These are phyloP conservation scores for Lepidium africanum DNA, from an alignment of 345 rosid species.

Conservation along the genomic window DNA sequence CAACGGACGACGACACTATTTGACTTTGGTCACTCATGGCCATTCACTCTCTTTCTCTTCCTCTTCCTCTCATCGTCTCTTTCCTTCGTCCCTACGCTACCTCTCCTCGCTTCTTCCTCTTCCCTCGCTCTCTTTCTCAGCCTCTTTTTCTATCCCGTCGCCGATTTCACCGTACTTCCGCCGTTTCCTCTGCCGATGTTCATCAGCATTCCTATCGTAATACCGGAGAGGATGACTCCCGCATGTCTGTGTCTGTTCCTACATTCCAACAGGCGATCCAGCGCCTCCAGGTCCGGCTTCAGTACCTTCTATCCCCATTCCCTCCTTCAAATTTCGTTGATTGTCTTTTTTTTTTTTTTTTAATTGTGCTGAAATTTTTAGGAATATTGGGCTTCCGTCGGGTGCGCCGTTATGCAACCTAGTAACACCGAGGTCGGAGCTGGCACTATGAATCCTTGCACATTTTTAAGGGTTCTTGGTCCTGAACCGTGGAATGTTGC, in stretches of 20 bases:
- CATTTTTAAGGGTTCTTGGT: conserved; percentile 90
- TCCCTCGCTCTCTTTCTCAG: conserved; percentile 15
- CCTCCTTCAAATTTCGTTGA: not conserved
- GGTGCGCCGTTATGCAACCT: conserved; percentile 96
- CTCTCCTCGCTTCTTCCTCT: conserved; percentile 28
- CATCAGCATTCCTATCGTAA: conserved; percentile 37
- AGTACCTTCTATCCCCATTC: not conserved
- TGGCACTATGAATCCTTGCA: conserved; percentile 95
- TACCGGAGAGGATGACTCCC: conserved; percentile 13
- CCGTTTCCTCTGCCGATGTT: conserved; percentile 35
- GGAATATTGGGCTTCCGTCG: conserved; percentile 99
- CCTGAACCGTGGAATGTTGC: conserved; percentile 99
- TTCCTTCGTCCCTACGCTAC: conserved; percentile 42
- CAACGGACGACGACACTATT: not conserved
- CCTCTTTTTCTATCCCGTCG: conserved; percentile 19
- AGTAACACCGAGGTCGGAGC: conserved; percentile 99
- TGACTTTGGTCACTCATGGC: conserved; percentile 39
- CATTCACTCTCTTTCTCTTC: conserved; percentile 53
- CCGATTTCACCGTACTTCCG: conserved; percentile 28
- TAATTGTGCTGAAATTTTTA: conserved; percentile 5
- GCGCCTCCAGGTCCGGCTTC: conserved; percentile 63
- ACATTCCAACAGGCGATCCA: conserved; percentile 95
- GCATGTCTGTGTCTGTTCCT: conserved; percentile 31
- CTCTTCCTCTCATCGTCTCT: conserved; percentile 61
- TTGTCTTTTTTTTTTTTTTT: not conserved